phyloP scores from a whole-genome alignment of 208 protist species.

The Trypanosoma melophagium region DNA sequence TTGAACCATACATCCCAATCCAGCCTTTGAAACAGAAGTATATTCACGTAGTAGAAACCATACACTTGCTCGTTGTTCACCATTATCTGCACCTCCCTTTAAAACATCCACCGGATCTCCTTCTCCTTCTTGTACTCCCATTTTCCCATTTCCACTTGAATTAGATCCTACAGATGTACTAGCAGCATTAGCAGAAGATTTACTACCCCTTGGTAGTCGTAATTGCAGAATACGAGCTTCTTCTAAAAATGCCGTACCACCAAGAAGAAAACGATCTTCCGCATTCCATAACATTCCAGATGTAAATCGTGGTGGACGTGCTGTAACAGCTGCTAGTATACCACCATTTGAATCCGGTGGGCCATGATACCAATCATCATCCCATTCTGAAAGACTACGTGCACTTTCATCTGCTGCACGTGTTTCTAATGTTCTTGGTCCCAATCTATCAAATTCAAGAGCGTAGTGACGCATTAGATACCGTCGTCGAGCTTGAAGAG shows the following conservation, averaged over 20 bases:
- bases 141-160: not conserved
- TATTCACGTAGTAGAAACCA: slow-evolving; percentile 67
- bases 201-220: slow-evolving; percentile 5
- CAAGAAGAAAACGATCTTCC: slow-evolving; percentile 58
- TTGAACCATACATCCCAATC: slow-evolving; percentile 57
- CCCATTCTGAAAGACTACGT: slow-evolving; percentile 22
- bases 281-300: slow-evolving; percentile 65
- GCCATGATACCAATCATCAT: slow-evolving; percentile 13
- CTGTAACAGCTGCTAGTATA: slow-evolving; percentile 37
- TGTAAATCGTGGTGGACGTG: slow-evolving; percentile 57
- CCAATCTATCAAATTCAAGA: not conserved
- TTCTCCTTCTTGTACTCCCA: not conserved
- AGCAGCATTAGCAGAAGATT: not conserved
- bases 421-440: not conserved
- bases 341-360: not conserved
- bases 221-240: slow-evolving; percentile 62
- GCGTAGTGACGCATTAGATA: slow-evolving; percentile 11
- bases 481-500: slow-evolving; percentile 3
- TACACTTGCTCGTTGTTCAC: slow-evolving; percentile 19
- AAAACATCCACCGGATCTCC: no score
- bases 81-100: not conserved
- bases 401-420: slow-evolving; percentile 8
- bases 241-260: slow-evolving; percentile 62
- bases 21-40: slow-evolving; percentile 39
- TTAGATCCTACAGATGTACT: not conserved